Evolutionary conservation across 768 basidiomycete species (phyloP).

Genomic region (Sporobolomyces phaffii): DNA sequence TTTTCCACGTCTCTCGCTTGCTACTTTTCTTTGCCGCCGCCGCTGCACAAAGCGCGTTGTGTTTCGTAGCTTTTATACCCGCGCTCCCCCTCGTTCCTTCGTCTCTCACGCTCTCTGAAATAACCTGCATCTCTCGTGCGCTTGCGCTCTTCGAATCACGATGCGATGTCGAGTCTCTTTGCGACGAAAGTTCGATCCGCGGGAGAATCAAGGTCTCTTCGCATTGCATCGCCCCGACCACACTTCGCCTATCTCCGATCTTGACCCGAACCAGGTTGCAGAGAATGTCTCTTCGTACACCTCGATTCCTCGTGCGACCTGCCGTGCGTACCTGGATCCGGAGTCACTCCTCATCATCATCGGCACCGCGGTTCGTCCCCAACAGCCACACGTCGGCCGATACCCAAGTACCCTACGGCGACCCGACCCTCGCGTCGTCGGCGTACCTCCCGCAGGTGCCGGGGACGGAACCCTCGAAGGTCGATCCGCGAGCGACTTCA

Average conservation of each 20-base stretch:
- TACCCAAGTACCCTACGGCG: constrained; percentile 28
- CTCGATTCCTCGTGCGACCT: neutral
- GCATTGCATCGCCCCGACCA: too few relatives aligned
- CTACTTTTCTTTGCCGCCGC: neutral
- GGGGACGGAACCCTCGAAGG: neutral
- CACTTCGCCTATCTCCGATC: too few relatives aligned
- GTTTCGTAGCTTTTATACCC: constrained; percentile 7
- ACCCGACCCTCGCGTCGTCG: constrained; percentile 12
- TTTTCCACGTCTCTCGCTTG: neutral
- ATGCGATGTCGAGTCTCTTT: too few relatives aligned
- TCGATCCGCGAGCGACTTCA: constrained; percentile 7
- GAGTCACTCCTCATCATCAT: constrained; percentile 17
- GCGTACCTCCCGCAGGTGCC: constrained; percentile 22
- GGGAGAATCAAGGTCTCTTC: too few relatives aligned
- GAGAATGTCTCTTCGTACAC: constrained; percentile 9
- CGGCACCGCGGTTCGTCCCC: constrained; percentile 21
- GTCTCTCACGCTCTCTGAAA: neutral
- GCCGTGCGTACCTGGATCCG: constrained; percentile 8
- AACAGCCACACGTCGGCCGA: constrained; percentile 30
- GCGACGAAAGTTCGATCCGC: too few relatives aligned
- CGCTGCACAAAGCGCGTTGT: neutral
- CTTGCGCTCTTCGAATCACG: neutral
- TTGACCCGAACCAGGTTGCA: too few relatives aligned
- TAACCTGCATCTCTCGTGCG: constrained; percentile 1
- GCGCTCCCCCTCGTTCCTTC: neutral